Evolutionary conservation across 176 grass and related monocot species (phyloP).

Genomic region (Musa schizocarpa): DNA sequence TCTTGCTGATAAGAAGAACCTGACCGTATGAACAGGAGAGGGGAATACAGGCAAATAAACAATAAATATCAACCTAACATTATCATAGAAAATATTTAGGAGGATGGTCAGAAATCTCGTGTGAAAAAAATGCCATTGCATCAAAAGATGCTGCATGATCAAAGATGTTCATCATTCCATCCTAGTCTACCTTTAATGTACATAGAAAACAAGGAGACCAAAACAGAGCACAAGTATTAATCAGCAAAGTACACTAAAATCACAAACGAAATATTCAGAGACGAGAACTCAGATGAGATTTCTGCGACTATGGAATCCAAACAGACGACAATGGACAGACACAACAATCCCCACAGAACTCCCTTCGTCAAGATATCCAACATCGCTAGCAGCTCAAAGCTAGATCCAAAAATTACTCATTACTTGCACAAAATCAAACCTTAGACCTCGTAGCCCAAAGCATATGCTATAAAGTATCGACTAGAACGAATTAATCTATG

Average conservation of each 20-base stretch:
- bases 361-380: neutral
- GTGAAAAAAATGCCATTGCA: conserved; percentile 6
- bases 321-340: neutral
- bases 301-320: too few relatives aligned
- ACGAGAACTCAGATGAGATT: too few relatives aligned
- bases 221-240: neutral
- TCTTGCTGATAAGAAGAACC: neutral
- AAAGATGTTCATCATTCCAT: conserved; percentile 13
- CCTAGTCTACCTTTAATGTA: neutral
- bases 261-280: too few relatives aligned
- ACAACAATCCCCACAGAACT: neutral
- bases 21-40: neutral
- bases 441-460: neutral
- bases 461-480: neutral
- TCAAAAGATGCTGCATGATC: conserved; percentile 12
- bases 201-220: too few relatives aligned
- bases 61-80: too few relatives aligned
- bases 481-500: neutral
- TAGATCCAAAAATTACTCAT: neutral
- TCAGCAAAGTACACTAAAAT: neutral
- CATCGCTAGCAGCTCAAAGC: neutral
- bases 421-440: neutral
- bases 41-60: neutral
- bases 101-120: conserved; percentile 4
- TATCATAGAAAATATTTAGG: neutral